phyloP scores from a whole-genome alignment of 2,329 filamentous ascomycete genomes.

The Monosporascus ibericus region DNA sequence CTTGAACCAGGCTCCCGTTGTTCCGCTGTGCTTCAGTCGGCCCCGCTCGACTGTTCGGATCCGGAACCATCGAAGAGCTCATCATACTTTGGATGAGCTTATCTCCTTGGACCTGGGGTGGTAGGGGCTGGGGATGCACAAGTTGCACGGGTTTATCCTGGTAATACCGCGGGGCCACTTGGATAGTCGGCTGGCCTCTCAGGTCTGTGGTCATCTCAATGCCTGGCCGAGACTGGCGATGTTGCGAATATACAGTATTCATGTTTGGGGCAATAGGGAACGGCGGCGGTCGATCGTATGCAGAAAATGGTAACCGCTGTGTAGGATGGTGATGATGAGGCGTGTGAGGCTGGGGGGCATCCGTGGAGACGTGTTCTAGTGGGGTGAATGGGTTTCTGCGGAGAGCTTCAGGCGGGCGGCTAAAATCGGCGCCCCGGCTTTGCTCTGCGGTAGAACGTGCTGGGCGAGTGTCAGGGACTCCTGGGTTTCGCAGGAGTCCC shows the following conservation, averaged over 20 bases:
- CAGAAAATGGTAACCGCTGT: conserved; percentile 39
- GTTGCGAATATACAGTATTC: conserved; percentile 11
- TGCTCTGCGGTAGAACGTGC: not conserved
- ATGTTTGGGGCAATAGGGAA: conserved; percentile 37
- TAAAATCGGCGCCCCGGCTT: not conserved
- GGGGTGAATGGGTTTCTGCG: conserved; percentile 41
- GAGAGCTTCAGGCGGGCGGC: not conserved
- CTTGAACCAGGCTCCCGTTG: conserved; percentile 9
- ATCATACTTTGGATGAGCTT: conserved; percentile 38
- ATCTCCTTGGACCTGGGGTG: conserved; percentile 49
- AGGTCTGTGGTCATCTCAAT: conserved; percentile 17
- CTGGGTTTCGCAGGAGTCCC: conserved; percentile 38
- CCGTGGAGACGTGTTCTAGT: conserved; percentile 44
- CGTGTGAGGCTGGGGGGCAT: conserved; percentile 47
- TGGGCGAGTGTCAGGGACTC: conserved; percentile 2
- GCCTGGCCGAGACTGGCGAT: conserved; percentile 20
- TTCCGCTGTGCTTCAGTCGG: conserved; percentile 13
- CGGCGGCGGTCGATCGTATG: conserved; percentile 40
- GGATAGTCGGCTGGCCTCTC: conserved; percentile 8
- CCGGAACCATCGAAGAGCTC: conserved; percentile 28
- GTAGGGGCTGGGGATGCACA: conserved; percentile 44
- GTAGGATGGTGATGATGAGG: conserved; percentile 51
- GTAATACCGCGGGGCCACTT: conserved; percentile 21
- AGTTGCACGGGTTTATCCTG: conserved; percentile 26
- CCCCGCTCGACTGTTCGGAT: conserved; percentile 12